These are phyloP conservation scores for Candida oleophila DNA, from an alignment of 805 yeast genomes.

Conservation along the genomic window DNA sequence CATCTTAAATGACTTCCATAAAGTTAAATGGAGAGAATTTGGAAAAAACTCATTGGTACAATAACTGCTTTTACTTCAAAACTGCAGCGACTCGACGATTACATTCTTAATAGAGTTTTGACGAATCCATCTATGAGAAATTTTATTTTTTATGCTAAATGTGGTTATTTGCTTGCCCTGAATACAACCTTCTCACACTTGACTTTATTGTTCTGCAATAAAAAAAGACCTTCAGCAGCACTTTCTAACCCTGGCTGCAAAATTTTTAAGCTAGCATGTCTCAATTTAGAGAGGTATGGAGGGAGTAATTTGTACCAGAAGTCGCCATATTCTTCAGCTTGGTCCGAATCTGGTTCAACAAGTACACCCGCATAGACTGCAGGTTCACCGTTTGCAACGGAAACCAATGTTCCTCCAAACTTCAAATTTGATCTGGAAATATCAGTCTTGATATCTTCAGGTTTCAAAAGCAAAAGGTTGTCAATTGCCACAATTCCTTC, in stretches of 20 bases:
- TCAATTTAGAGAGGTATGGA: slow-evolving; percentile 13
- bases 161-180: no score
- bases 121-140: no score
- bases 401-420: slow-evolving; percentile 13
- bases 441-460: slow-evolving; percentile 8
- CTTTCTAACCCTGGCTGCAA: slow-evolving; percentile 25
- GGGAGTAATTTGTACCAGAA: slow-evolving; percentile 25
- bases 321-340: slow-evolving; percentile 6
- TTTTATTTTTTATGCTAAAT: no score
- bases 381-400: slow-evolving; percentile 12
- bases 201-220: slow-evolving; percentile 38
- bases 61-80: neutral
- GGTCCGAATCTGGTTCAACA: neutral
- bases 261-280: slow-evolving; percentile 20
- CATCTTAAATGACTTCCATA: slow-evolving; percentile 24
- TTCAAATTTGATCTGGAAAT: slow-evolving; percentile 12
- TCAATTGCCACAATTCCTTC: slow-evolving; percentile 13
- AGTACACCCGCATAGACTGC: neutral
- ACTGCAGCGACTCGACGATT: neutral
- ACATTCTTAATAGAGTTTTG: no score
- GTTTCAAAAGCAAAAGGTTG: slow-evolving; percentile 17
- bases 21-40: slow-evolving; percentile 31
- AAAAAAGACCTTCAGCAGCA: slow-evolving; percentile 34
- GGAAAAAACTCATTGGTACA: slow-evolving; percentile 31
- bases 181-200: slow-evolving; percentile 47